phyloP scores from a whole-genome alignment of 2,329 filamentous ascomycete genomes.

The Xylaria sp. region DNA sequence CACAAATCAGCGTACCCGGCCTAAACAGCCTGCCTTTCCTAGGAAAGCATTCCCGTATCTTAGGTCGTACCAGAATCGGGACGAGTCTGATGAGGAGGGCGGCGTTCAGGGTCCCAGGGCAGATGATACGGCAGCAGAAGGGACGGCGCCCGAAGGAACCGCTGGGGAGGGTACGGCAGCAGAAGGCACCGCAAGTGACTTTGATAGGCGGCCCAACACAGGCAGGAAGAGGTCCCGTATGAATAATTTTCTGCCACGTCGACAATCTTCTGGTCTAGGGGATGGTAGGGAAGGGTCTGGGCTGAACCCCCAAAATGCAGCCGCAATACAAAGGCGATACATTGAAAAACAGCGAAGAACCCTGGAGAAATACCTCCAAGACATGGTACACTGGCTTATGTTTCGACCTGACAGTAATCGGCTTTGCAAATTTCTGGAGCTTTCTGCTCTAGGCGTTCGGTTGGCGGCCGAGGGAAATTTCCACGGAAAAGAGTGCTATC shows the following conservation, averaged over 20 bases:
- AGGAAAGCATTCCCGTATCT: constrained; percentile 89
- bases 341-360: constrained; percentile 83
- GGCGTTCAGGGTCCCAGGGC: constrained; percentile 47
- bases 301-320: constrained; percentile 54
- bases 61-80: constrained; percentile 77
- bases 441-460: constrained; percentile 91
- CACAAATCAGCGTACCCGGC: constrained; percentile 68
- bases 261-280: constrained; percentile 57
- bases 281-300: constrained; percentile 53
- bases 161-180: constrained; percentile 55
- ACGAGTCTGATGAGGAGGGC: constrained; percentile 78
- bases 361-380: constrained; percentile 87
- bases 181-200: constrained; percentile 73
- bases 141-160: constrained; percentile 52
- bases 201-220: constrained; percentile 57
- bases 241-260: constrained; percentile 58
- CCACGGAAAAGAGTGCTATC: constrained; percentile 94
- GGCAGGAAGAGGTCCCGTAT: constrained; percentile 59
- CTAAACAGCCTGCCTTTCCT: constrained; percentile 89
- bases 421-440: constrained; percentile 91
- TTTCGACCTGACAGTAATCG: constrained; percentile 96
- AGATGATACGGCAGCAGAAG: constrained; percentile 45
- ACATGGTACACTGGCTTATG: constrained; percentile 95
- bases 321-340: constrained; percentile 65
- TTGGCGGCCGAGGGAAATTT: constrained; percentile 95